Evolutionary conservation across 2,329 filamentous ascomycete species (phyloP).

Genomic region (Aspergillus viridinutans): DNA sequence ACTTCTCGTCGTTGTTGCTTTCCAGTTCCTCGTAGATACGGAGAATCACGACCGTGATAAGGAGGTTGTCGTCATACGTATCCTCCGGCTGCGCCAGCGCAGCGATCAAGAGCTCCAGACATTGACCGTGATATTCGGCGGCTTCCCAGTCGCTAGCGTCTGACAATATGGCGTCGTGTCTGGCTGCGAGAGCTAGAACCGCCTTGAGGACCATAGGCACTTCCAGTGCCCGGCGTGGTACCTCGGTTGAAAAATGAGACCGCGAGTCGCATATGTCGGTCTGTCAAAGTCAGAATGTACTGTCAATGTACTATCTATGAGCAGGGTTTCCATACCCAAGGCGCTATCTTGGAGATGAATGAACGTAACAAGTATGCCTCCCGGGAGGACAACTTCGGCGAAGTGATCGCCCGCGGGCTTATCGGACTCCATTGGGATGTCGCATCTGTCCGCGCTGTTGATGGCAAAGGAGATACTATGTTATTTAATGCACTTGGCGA

Average conservation of each 20-base stretch:
- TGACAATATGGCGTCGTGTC: slow-evolving; percentile 41
- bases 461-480: slow-evolving; percentile 11
- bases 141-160: slow-evolving; percentile 40
- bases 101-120: slow-evolving; percentile 45
- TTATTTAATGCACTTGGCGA: slow-evolving; percentile 6
- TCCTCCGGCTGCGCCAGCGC: slow-evolving; percentile 41
- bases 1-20: slow-evolving; percentile 28
- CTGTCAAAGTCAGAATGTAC: slow-evolving; percentile 13
- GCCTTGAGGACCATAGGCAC: slow-evolving; percentile 47
- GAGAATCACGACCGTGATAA: slow-evolving; percentile 48
- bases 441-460: slow-evolving; percentile 11
- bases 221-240: slow-evolving; percentile 45
- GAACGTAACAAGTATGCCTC: slow-evolving; percentile 32
- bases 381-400: slow-evolving; percentile 19
- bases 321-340: slow-evolving; percentile 22
- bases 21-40: slow-evolving; percentile 47
- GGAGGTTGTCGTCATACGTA: slow-evolving; percentile 44
- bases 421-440: slow-evolving; percentile 10
- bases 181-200: slow-evolving; percentile 44
- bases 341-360: slow-evolving; percentile 32
- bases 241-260: slow-evolving; percentile 43
- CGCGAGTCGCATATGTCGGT: slow-evolving; percentile 33
- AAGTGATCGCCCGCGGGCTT: slow-evolving; percentile 7
- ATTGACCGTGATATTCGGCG: slow-evolving; percentile 44
- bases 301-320: background rate